Evolutionary conservation across 345 rosid genomes (phyloP).

Genomic region (Crucihimalaya himalaica): DNA sequence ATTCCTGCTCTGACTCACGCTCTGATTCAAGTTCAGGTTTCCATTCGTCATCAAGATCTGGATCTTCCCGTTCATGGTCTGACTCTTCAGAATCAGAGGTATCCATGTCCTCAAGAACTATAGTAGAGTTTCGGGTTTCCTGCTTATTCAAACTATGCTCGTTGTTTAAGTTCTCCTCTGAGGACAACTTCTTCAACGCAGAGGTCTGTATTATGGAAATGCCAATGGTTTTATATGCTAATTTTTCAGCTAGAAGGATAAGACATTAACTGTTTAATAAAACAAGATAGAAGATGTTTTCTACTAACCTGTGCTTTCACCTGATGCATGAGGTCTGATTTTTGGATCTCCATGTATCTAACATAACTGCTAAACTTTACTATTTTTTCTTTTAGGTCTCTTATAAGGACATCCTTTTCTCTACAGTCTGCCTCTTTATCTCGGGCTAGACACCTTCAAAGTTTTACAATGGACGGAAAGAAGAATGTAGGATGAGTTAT

Average conservation of each 20-base stretch:
- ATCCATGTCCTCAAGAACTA: constrained; percentile 79
- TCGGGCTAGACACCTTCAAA: constrained; percentile 69
- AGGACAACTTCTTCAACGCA: constrained; percentile 43
- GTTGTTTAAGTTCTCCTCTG: constrained; percentile 38
- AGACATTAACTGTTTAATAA: neutral
- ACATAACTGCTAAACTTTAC: constrained; percentile 59
- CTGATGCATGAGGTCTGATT: constrained; percentile 64
- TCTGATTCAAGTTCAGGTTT: constrained; percentile 40
- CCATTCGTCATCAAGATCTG: constrained; percentile 64
- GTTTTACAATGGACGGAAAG: constrained; percentile 14
- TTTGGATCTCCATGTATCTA: constrained; percentile 68
- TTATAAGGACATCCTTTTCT: constrained; percentile 69
- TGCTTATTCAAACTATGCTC: constrained; percentile 62
- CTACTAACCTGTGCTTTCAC: constrained; percentile 64
- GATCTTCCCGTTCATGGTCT: constrained; percentile 56
- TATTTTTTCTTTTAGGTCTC: constrained; percentile 71
- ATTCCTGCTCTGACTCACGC: constrained; percentile 39
- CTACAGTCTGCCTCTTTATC: constrained; percentile 81
- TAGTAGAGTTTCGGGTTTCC: constrained; percentile 56
- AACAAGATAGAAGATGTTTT: constrained; percentile 21
- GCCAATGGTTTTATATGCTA: neutral
- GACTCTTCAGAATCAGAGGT: constrained; percentile 82
- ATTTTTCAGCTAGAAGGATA: neutral
- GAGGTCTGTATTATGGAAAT: constrained; percentile 29
- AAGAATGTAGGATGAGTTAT: constrained; percentile 20